These are phyloP conservation scores for Pseudevernia furfuracea DNA, from an alignment of 495 filamentous ascomycete genomes.

Conservation along the genomic window DNA sequence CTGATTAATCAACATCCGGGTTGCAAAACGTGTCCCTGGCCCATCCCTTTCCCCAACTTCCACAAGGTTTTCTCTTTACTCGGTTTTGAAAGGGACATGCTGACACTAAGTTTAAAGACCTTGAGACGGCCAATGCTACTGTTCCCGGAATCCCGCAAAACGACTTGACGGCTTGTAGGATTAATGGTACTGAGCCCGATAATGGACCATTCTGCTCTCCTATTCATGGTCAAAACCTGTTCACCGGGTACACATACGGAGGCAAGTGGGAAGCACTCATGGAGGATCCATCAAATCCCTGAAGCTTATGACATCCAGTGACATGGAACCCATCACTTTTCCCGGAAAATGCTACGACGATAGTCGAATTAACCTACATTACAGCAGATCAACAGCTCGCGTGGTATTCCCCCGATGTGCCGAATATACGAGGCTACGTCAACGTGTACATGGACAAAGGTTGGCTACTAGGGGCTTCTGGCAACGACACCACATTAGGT, in stretches of 20 bases:
- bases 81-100: background rate
- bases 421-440: conserved; percentile 19
- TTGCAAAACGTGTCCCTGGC: background rate
- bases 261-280: conserved; percentile 8
- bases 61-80: background rate
- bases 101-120: background rate
- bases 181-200: conserved; percentile 17
- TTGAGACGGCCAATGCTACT: conserved; percentile 20
- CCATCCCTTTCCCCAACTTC: background rate
- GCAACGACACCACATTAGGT: conserved; percentile 18
- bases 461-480: conserved; percentile 17
- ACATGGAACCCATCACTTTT: conserved; percentile 21
- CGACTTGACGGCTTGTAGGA: conserved; percentile 20
- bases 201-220: conserved; percentile 24
- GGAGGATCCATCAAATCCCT: background rate
- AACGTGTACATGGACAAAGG: conserved; percentile 21
- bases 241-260: conserved; percentile 21
- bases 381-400: conserved; percentile 12
- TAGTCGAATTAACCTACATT: conserved; percentile 12
- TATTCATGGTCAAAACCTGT: conserved; percentile 22
- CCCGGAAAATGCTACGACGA: conserved; percentile 18
- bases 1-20: background rate
- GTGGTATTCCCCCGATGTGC: conserved; percentile 16
- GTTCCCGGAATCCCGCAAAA: conserved; percentile 20
- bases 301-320: conserved; percentile 13